These are phyloP conservation scores for Venturia effusa DNA, from an alignment of 2,329 filamentous ascomycete genomes.

Conservation along the genomic window DNA sequence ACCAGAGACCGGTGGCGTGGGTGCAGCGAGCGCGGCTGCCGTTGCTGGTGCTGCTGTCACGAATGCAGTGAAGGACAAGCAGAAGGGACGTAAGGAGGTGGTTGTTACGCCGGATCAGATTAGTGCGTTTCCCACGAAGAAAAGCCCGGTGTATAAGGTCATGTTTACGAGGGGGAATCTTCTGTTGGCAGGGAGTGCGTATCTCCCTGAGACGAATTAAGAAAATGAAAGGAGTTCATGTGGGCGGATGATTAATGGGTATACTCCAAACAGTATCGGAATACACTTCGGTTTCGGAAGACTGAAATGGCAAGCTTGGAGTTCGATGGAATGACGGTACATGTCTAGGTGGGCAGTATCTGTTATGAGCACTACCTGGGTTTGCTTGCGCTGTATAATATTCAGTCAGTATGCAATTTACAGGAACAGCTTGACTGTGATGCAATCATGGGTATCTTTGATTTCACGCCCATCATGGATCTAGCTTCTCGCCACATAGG, in stretches of 20 bases:
- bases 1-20: conserved; percentile 39
- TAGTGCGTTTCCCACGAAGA: conserved; percentile 90
- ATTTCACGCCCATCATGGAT: neutral
- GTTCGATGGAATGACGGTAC: neutral
- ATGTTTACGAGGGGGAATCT: conserved; percentile 93
- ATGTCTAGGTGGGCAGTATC: neutral
- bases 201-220: conserved; percentile 6
- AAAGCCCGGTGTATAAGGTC: conserved; percentile 86
- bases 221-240: neutral
- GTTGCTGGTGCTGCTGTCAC: conserved; percentile 12
- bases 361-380: neutral
- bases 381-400: neutral
- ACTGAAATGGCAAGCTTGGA: neutral
- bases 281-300: neutral
- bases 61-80: conserved; percentile 21
- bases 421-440: neutral
- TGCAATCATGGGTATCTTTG: neutral
- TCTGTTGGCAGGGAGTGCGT: conserved; percentile 67
- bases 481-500: neutral
- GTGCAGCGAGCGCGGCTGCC: conserved; percentile 38
- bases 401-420: neutral
- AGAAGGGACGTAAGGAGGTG: conserved; percentile 80
- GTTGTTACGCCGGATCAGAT: conserved; percentile 90
- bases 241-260: neutral
- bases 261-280: neutral